Evolutionary conservation across 768 basidiomycete genomes (phyloP).

Genomic region (Russula griseocarnosa): DNA sequence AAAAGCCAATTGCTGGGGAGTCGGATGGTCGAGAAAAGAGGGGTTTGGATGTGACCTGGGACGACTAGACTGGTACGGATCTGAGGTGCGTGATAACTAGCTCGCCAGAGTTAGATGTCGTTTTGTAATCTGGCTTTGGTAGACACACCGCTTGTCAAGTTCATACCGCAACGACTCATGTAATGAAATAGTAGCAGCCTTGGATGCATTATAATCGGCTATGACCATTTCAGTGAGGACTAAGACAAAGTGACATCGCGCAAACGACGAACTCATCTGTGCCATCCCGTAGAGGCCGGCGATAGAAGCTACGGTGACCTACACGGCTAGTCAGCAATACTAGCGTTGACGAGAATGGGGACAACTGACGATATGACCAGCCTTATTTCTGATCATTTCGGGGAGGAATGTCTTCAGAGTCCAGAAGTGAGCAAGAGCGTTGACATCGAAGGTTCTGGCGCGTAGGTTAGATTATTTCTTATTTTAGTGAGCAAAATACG

Average conservation of each 20-base stretch:
- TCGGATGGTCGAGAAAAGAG: slow-evolving; percentile 62
- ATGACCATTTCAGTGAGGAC: slow-evolving; percentile 6
- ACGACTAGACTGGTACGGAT: slow-evolving; percentile 87
- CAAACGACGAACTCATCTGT: slow-evolving; percentile 60
- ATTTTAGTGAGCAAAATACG: slow-evolving; percentile 27
- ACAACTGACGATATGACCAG: slow-evolving; percentile 78
- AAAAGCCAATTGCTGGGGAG: slow-evolving; percentile 50
- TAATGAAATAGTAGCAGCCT: slow-evolving; percentile 79
- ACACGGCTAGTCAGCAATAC: slow-evolving; percentile 10
- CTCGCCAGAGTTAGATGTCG: slow-evolving; percentile 30
- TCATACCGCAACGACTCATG: slow-evolving; percentile 87
- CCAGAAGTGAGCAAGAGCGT: slow-evolving; percentile 88
- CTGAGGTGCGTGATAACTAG: slow-evolving; percentile 59
- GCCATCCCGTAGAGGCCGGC: slow-evolving; percentile 67
- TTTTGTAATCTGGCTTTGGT: slow-evolving; percentile 3
- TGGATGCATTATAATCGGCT: slow-evolving; percentile 92
- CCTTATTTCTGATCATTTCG: slow-evolving; percentile 67
- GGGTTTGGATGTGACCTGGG: slow-evolving; percentile 75
- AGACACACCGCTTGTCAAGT: slow-evolving; percentile 66
- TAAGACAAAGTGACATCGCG: slow-evolving; percentile 4
- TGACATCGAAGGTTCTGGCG: slow-evolving; percentile 81
- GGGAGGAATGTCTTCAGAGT: slow-evolving; percentile 91
- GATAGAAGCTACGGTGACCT: slow-evolving; percentile 79
- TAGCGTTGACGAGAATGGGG: background rate
- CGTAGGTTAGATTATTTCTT: background rate